Base-by-base conservation (phyloP, 345 rosid species). In the Camelina neglecta region DNA sequence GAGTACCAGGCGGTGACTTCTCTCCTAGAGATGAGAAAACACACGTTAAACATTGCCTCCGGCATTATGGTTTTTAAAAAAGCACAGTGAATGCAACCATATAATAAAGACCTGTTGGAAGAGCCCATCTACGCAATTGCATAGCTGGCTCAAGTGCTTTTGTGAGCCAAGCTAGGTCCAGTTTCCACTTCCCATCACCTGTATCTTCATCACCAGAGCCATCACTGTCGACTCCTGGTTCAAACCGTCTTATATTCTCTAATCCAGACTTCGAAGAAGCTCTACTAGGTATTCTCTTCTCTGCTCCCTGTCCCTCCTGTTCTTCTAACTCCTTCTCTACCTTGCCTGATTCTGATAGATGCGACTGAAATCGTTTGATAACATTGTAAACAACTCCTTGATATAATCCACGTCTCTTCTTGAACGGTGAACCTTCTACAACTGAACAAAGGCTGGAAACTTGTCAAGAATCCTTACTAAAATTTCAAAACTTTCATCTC, bases 141-240 rank as follows among this genome's bases (percentile, higher is more conserved):
- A 88, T 51, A 73, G 97, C 95, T 36, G 96, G 97, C 65, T 92
- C 97, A 57, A 92, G 82, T 42, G 92, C 88, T 75, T 77, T 91
- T 0, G 89, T 75, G 65, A 94, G 90, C 95, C 98, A 94, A 56
- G 88, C 90, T 35, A 87, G 73, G 81, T 91, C 96, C 26, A 89
- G 53, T 10, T 61, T 93, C 96, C 95, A 87, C 63, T 85, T 90
- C 33, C 82, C 77, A 74, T 84, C 89, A 23, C 74, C 60, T 36
- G 73, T 42, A 49, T 85, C 86, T 36, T 85, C 86, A 42, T 87
- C 90, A 61, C 86, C 76, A 3, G 91, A 81, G 33, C 84, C 81
- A 63, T 83, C 77, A 60, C 78, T 73, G 63, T 71, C 67, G 2
- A 78, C 56, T 24, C 72, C 76, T 42, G 80, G 80, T 38, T 79